Percentiles rank a stretch among this genome's conserved stretches.
Conservation (phyloP, 257 asterid genomes). For the Petunia axillaris region DNA sequence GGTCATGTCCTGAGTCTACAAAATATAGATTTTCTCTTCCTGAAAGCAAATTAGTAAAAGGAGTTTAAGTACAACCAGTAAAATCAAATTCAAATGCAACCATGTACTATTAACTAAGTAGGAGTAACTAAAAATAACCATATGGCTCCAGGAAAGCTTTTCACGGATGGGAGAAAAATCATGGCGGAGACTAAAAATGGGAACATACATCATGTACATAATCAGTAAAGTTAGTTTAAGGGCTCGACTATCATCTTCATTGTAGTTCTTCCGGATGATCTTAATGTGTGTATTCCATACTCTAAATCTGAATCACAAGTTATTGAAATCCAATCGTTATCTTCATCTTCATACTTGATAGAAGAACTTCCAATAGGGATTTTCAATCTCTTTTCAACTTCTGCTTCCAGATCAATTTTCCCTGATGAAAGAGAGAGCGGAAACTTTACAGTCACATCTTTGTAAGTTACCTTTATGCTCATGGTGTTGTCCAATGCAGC, state of each 20-base stretch:
- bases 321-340: slow-evolving; percentile 28
- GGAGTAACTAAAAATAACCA: too few species aligned
- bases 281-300: background rate
- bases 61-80: too few species aligned
- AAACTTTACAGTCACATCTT: slow-evolving; percentile 25
- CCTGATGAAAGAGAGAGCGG: slow-evolving; percentile 23
- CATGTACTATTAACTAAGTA: too few species aligned
- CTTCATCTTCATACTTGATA: slow-evolving; percentile 35
- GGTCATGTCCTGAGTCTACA: too few species aligned
- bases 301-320: slow-evolving; percentile 26
- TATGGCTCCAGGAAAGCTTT: too few species aligned
- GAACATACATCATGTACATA: too few species aligned
- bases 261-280: background rate
- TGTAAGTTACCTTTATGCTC: slow-evolving; percentile 26
- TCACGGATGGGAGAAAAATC: too few species aligned
- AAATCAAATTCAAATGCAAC: too few species aligned
- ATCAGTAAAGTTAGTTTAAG: too few species aligned
- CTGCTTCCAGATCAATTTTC: slow-evolving; percentile 6
- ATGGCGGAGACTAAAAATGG: too few species aligned
- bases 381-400: slow-evolving; percentile 30
- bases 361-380: slow-evolving; percentile 26
- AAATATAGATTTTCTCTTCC: too few species aligned
- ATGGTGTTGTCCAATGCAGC: slow-evolving; percentile 11
- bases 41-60: too few species aligned
- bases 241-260: background rate